Base-by-base conservation (phyloP, 192 early-diverging fungal species). In the Gaertneriomyces semiglobifer region DNA sequence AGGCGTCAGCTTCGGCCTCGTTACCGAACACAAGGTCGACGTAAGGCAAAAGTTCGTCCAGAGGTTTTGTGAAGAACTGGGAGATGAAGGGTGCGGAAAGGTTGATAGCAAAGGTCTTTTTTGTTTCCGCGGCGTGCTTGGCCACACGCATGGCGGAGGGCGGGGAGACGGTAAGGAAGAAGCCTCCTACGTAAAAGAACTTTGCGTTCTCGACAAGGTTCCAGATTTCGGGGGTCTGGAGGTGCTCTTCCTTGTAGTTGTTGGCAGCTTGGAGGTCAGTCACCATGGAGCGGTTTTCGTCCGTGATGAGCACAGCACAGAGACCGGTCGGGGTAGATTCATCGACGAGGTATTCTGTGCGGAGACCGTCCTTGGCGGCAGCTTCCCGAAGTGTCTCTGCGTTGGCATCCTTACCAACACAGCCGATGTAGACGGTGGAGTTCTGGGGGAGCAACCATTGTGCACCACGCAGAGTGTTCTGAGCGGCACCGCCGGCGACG, bases 191-290 rank as follows among this genome's bases (percentile, higher is more conserved):
- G 84, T 99, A 99, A 82, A 83, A 95, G 84, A 84, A 88, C 71
- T 91, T 82, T 55, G 94, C 93, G 55, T 83, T 76, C 78, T 95
- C 90, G 60, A 99, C 91, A 39, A 88, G 74, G 61, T 75, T 71
- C 97, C 93, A 95, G 81, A 89, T 91, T 73, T 89, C 87, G 54
- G 90, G 85, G 40, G 70, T 64, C 58, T 82, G 57, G 46, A 90
- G 70, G 78, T 92, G 89, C 44, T 81, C 74, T 54, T 84, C 63
- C 52, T 80, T 76, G 88, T 90, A 94, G 70, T 87, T 88, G 73
- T 98, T 92, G 65, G 97, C 95, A 51, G 97, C 97, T 65, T 87
- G 88, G 66, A 99, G 82, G 77, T 99, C 94, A 69, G 97, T 92
- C 59, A 92, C 88, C 68, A 99, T 82, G 60, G 92, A 93, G n/a